Percentiles rank a stretch among this genome's conserved stretches.
Conservation (phyloP, 2,329 filamentous ascomycete species). For the Botryotinia convoluta region DNA sequence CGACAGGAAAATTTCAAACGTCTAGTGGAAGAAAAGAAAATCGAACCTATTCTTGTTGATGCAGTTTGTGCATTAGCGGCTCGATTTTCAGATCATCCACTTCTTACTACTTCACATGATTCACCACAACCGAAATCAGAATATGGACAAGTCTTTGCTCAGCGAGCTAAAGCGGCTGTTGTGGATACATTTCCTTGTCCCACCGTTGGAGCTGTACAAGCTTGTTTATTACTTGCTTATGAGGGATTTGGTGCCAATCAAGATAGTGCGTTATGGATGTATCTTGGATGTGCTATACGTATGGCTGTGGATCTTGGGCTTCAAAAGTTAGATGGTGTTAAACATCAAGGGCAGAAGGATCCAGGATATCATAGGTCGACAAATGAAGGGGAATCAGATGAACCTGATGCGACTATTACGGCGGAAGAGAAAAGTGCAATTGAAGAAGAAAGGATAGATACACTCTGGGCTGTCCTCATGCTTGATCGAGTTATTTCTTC, state of each 20-base stretch:
- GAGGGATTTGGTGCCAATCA: conserved; percentile 86
- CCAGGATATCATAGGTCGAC: conserved; percentile 39
- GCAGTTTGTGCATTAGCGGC: conserved; percentile 80
- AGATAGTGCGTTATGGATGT: conserved; percentile 92
- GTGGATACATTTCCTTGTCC: conserved; percentile 82
- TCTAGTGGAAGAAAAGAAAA: conserved; percentile 57
- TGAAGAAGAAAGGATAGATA: conserved; percentile 80
- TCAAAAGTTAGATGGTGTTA: conserved; percentile 75
- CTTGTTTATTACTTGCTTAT: conserved; percentile 79
- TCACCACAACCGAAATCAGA: conserved; percentile 57
- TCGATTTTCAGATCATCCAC: conserved; percentile 64
- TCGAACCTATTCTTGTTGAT: conserved; percentile 70
- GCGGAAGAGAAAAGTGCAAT: conserved; percentile 58
- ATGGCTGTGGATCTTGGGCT: conserved; percentile 79
- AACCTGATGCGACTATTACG: conserved; percentile 38
- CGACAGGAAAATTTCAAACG: conserved; percentile 72
- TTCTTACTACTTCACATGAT: conserved; percentile 51
- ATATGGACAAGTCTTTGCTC: conserved; percentile 74
- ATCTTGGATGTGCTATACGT: conserved; percentile 80
- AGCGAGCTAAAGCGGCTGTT: conserved; percentile 77
- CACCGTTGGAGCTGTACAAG: conserved; percentile 79
- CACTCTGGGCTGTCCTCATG: conserved; percentile 88
- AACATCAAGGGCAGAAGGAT: conserved; percentile 44
- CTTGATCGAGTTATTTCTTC: conserved; percentile 85
- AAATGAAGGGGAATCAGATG: conserved; percentile 44